These are phyloP conservation scores for Volvariella surrecta DNA, from an alignment of 1,284 basidiomycete species.

Conservation along the genomic window DNA sequence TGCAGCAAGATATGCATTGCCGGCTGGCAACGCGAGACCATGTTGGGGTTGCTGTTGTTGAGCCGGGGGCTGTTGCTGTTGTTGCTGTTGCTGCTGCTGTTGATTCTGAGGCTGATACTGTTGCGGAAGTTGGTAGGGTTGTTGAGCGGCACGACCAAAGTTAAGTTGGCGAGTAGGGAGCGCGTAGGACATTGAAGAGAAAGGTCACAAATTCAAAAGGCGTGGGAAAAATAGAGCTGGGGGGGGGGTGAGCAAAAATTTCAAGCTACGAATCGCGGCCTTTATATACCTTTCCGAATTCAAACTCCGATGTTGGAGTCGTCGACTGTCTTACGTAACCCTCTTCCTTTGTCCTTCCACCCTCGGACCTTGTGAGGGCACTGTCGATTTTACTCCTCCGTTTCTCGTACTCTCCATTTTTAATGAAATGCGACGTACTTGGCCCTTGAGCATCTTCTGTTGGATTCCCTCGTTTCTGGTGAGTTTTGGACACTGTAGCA, in stretches of 20 bases:
- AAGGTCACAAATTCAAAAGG: slow-evolving; percentile 21
- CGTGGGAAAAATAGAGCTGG: slow-evolving; percentile 29
- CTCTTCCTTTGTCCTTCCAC: slow-evolving; percentile 21
- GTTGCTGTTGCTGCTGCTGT: slow-evolving; percentile 33
- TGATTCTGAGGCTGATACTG: slow-evolving; percentile 35
- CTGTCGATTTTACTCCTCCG: slow-evolving; percentile 3
- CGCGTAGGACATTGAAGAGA: slow-evolving; percentile 50
- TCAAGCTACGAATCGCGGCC: slow-evolving; percentile 17
- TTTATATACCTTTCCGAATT: slow-evolving; percentile 31
- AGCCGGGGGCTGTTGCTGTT: slow-evolving; percentile 25
- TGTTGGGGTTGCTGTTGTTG: slow-evolving; percentile 28
- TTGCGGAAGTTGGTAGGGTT: slow-evolving; percentile 20
- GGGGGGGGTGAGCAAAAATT: slow-evolving; percentile 22
- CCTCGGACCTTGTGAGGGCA: slow-evolving; percentile 2
- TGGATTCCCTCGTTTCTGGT: too few species aligned
- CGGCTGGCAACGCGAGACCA: slow-evolving; percentile 38
- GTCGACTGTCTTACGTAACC: slow-evolving; percentile 28
- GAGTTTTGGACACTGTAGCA: too few species aligned
- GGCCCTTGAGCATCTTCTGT: too few species aligned
- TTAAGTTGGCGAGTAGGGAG: slow-evolving; percentile 71
- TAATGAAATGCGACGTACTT: too few species aligned
- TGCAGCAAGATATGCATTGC: slow-evolving; percentile 25
- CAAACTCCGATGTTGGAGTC: slow-evolving; percentile 32
- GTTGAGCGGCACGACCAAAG: slow-evolving; percentile 50
- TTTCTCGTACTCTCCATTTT: slow-evolving; percentile 5